These are phyloP conservation scores for Ogataea pini DNA, from an alignment of 805 yeast genomes.

Conservation along the genomic window DNA sequence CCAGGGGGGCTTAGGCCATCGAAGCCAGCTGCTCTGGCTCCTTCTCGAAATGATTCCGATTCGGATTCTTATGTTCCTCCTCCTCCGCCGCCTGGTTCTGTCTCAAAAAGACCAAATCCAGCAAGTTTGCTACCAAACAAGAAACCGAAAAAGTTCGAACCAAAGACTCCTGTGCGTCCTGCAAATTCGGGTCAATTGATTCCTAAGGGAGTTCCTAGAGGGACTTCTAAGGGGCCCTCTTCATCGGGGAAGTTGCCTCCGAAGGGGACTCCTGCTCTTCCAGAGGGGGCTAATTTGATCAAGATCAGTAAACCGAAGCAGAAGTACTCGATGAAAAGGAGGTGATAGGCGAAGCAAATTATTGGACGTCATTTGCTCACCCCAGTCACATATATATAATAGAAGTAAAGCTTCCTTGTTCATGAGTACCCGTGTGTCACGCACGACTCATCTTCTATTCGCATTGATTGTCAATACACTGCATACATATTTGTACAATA, in stretches of 20 bases:
- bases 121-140: not conserved
- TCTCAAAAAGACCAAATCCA: constrained; percentile 2
- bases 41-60: too few species aligned
- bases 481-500: too few species aligned
- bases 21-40: too few species aligned
- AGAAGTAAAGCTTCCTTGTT: too few species aligned
- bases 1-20: too few species aligned
- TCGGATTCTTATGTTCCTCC: too few species aligned
- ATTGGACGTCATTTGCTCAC: too few species aligned
- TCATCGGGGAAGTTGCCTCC: not conserved
- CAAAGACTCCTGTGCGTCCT: not conserved
- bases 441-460: not conserved
- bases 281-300: constrained; percentile 16
- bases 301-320: constrained; percentile 27
- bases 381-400: too few species aligned
- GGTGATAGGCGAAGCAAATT: not conserved
- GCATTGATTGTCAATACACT: too few species aligned
- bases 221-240: not conserved
- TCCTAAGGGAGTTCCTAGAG: not conserved
- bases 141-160: not conserved
- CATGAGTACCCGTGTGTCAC: too few species aligned
- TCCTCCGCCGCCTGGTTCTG: too few species aligned
- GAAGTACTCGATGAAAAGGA: constrained; percentile 13
- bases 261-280: not conserved
- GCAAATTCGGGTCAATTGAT: not conserved